A percentile compares a stretch with the other conserved stretches of the same genome.
These are phyloP conservation scores for Kodamaea derodonti DNA, from an alignment of 1,139 yeast species.

Conservation along the genomic window DNA sequence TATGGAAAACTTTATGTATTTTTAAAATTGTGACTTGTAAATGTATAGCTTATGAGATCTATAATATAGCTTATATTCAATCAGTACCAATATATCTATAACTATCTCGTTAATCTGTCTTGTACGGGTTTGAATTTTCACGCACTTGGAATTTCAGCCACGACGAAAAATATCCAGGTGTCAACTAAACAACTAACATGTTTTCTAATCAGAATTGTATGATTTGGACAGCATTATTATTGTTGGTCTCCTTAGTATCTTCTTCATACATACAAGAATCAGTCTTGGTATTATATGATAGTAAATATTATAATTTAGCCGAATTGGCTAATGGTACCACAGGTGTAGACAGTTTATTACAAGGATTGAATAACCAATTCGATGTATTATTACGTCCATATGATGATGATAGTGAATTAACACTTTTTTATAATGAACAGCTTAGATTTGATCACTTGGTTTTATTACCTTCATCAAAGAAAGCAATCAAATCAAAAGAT, in stretches of 20 bases:
- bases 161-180: no score
- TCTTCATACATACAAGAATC: constrained; percentile 8
- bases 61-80: no score
- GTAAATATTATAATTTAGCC: constrained; percentile 21
- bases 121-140: no score
- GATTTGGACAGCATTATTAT: no score
- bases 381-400: constrained; percentile 25
- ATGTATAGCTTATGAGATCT: no score
- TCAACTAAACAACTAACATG: no score
- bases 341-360: constrained; percentile 19
- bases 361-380: constrained; percentile 19
- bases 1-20: no score
- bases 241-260: constrained; percentile 2
- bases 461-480: constrained; percentile 38
- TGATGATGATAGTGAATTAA: constrained; percentile 22
- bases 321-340: constrained; percentile 13
- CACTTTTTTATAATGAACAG: constrained; percentile 22
- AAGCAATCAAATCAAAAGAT: constrained; percentile 28
- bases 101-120: no score
- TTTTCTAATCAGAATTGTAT: no score
- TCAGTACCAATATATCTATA: no score
- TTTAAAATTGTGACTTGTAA: no score
- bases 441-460: constrained; percentile 30
- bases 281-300: constrained; percentile 33
- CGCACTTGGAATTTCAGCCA: no score